Evolutionary conservation across 2,329 filamentous ascomycete species (phyloP).

Genomic region (Colletotrichum tropicale): DNA sequence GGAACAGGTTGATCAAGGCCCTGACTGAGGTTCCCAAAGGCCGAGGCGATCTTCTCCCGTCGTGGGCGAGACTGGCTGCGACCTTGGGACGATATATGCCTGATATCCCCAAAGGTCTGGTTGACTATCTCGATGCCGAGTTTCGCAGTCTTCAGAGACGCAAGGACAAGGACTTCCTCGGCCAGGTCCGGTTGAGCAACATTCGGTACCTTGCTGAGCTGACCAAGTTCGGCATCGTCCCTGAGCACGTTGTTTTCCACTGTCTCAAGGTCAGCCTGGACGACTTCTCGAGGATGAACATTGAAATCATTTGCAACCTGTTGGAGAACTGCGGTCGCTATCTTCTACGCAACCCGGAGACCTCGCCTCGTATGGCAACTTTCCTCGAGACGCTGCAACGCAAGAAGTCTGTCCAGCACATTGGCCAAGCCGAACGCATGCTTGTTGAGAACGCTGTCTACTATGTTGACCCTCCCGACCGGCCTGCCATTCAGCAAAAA

Average conservation of each 20-base stretch:
- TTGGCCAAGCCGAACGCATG: constrained; percentile 96
- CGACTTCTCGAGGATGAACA: constrained; percentile 98
- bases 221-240: constrained; percentile 97
- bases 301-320: constrained; percentile 96
- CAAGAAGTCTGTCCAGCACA: constrained; percentile 94
- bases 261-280: constrained; percentile 97
- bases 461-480: constrained; percentile 93
- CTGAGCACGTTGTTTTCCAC: constrained; percentile 98
- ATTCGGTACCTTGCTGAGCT: constrained; percentile 97
- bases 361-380: constrained; percentile 88
- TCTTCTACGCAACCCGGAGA: constrained; percentile 89
- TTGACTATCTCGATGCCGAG: constrained; percentile 92
- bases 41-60: constrained; percentile 85
- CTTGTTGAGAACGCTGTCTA: constrained; percentile 98
- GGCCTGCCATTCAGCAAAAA: constrained; percentile 94
- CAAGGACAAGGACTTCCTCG: constrained; percentile 96
- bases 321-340: constrained; percentile 97
- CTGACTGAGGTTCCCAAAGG: constrained; percentile 95
- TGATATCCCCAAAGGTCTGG: constrained; percentile 90
- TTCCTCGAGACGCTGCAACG: constrained; percentile 94
- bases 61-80: constrained; percentile 91
- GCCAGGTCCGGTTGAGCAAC: constrained; percentile 90
- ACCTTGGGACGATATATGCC: constrained; percentile 93
- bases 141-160: constrained; percentile 95
- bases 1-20: constrained; percentile 91